Evolutionary conservation across 2,329 filamentous ascomycete genomes (phyloP), one percentile per base, ranked within the genome.

Genomic region (Exophiala lecanii-corni): DNA sequence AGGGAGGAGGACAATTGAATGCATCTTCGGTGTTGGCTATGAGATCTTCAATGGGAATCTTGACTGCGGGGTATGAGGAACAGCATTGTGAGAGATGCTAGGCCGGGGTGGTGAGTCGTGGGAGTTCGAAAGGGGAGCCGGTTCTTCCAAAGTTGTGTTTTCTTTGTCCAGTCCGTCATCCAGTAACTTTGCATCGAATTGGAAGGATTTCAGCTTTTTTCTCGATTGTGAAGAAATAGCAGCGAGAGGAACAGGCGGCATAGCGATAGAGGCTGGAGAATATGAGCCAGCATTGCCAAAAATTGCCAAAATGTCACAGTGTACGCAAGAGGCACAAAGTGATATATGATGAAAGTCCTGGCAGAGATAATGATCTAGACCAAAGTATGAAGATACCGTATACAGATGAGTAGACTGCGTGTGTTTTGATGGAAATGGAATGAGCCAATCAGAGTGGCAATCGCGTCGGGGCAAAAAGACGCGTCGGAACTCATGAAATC

Each of bases 21-120:
- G 69, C 69, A 55, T 79, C 75, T 58, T 81, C 78, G 36, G 71
- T 71, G 57, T 79, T 78, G 49, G 76, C 76, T 34, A 82, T 76
- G 21, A 82, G 64, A 49, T 81, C 78, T 21, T 76, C 75, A 9
- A 82, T 63, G 17, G 78, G 75, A 28, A 81, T 69, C 42, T 76
- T 66, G 32, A 77, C 74, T 17, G 71, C 73, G 2, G 79, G 10
- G 78, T 82, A 30, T 76, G 77, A 2, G 78, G 78, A 37, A 66
- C 67, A 13, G 17, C 32, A 44, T 39, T 13, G 17, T 47, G 38
- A 7, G 40, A 31, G 17, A 40, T 4, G 12, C 6, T 19, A 4
- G 33, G 15, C 5, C 33, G 33, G 9, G 33, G 16, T 6, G 16
- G 33, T 6, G 33, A 35, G 12, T 35, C 33, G 9, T 18, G 10